Evolutionary conservation across 306 rosid genomes (phyloP).

Genomic region (Morella rubra): DNA sequence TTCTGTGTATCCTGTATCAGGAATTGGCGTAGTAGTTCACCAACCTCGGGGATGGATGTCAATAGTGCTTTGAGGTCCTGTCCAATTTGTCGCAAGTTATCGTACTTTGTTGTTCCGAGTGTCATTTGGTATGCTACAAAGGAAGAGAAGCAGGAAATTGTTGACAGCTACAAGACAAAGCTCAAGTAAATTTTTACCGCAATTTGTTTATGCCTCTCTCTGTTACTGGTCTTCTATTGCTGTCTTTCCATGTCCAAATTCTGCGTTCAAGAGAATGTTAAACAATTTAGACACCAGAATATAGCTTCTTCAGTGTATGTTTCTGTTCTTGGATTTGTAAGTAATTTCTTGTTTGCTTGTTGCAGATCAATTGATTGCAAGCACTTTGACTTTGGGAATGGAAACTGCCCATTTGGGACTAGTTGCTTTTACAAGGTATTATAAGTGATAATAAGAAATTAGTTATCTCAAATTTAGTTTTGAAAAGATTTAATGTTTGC

Average conservation of each 20-base stretch:
- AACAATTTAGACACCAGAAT: background rate
- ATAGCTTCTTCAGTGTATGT: background rate
- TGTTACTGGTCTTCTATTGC: background rate
- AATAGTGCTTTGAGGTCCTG: slow-evolving; percentile 88
- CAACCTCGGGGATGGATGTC: slow-evolving; percentile 84
- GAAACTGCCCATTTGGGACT: slow-evolving; percentile 93
- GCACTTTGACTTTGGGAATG: slow-evolving; percentile 95
- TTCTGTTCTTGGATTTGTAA: background rate
- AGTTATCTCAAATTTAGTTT: background rate
- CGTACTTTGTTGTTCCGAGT: slow-evolving; percentile 94
- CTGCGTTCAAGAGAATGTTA: background rate
- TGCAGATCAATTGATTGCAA: slow-evolving; percentile 95
- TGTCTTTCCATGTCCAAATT: background rate
- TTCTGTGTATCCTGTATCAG: slow-evolving; percentile 93
- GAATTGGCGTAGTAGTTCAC: slow-evolving; percentile 96
- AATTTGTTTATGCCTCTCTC: slow-evolving; percentile 14
- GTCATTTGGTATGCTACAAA: slow-evolving; percentile 85
- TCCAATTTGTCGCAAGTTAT: slow-evolving; percentile 93
- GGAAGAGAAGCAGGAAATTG: slow-evolving; percentile 84
- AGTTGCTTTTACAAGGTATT: slow-evolving; percentile 98
- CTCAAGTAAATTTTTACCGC: slow-evolving; percentile 67
- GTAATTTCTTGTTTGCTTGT: background rate
- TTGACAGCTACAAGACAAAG: slow-evolving; percentile 85
- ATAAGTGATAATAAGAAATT: slow-evolving; percentile 5
- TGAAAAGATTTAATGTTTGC: background rate